phyloP scores from a whole-genome alignment of 495 filamentous ascomycete genomes.

The Diplogelasinospora grovesii region DNA sequence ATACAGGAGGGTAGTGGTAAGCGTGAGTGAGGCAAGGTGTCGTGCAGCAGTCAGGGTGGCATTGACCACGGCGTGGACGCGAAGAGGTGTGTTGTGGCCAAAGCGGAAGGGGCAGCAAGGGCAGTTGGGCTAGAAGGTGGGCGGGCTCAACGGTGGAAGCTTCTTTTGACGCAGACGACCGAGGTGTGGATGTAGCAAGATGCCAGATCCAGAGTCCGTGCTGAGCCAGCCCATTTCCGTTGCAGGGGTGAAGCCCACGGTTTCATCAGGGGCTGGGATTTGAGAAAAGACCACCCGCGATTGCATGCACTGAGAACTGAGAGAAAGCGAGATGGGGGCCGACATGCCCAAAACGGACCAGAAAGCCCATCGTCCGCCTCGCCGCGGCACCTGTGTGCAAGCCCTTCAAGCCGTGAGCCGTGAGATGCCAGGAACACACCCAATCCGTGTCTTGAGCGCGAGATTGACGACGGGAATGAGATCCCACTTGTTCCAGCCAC shows the following conservation, averaged over 20 bases:
- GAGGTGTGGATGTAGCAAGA: slow-evolving; percentile 14
- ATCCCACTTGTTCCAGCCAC: too few relatives aligned
- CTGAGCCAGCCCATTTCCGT: slow-evolving; percentile 10
- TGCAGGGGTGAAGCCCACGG: slow-evolving; percentile 17
- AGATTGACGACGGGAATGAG: too few relatives aligned
- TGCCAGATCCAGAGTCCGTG: slow-evolving; percentile 21
- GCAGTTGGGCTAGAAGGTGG: slow-evolving; percentile 14
- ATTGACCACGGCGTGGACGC: slow-evolving; percentile 19
- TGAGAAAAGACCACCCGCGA: slow-evolving; percentile 5
- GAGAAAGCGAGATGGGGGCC: slow-evolving; percentile 8
- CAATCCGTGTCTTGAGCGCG: too few relatives aligned
- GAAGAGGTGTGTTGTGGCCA: slow-evolving; percentile 10
- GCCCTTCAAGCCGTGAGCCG: too few relatives aligned
- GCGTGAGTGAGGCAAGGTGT: slow-evolving; percentile 20
- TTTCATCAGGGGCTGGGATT: slow-evolving; percentile 21
- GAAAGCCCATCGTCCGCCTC: slow-evolving; percentile 6
- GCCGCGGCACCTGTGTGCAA: too few relatives aligned
- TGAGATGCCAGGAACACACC: too few relatives aligned
- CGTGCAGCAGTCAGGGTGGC: slow-evolving; percentile 23
- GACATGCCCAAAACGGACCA: slow-evolving; percentile 13
- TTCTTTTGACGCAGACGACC: slow-evolving; percentile 13
- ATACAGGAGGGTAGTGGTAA: slow-evolving; percentile 16
- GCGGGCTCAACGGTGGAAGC: slow-evolving; percentile 20
- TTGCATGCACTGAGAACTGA: slow-evolving; percentile 10
- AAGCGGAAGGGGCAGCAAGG: slow-evolving; percentile 16